A percentile compares a stretch with the other conserved stretches of the same genome.
phyloP scores from a whole-genome alignment of 202 grass and related monocot species.

The Carex arenaria region DNA sequence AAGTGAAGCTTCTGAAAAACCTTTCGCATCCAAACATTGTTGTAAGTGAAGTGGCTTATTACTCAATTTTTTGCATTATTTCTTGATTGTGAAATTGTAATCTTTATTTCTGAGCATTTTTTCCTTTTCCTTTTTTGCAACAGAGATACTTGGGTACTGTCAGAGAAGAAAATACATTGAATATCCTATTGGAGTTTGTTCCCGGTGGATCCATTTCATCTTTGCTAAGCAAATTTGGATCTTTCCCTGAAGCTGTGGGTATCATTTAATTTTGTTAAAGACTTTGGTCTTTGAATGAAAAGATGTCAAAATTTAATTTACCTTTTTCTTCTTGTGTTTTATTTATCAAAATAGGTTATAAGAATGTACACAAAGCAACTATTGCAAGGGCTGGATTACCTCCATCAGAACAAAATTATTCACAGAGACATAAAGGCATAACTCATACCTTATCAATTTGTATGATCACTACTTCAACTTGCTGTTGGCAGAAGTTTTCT shows the following conservation, averaged over 20 bases:
- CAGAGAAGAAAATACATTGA: constrained; percentile 76
- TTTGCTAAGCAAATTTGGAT: constrained; percentile 78
- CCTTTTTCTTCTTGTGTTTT: not conserved
- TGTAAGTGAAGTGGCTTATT: constrained; percentile 40
- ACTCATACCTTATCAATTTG: constrained; percentile 13
- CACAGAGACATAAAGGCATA: constrained; percentile 98
- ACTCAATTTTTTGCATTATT: not conserved
- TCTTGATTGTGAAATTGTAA: not conserved
- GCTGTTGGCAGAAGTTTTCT: not conserved
- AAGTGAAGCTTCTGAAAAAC: constrained; percentile 95
- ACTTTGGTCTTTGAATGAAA: not conserved
- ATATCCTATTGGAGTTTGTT: constrained; percentile 95
- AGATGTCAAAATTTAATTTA: constrained; percentile 9
- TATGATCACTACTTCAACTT: constrained; percentile 2
- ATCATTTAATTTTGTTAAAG: constrained; percentile 17
- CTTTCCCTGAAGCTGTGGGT: constrained; percentile 83
- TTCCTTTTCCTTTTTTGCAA: constrained; percentile 17
- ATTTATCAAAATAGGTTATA: constrained; percentile 66
- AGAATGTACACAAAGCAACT: constrained; percentile 94
- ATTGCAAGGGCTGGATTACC: constrained; percentile 84
- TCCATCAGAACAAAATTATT: constrained; percentile 92
- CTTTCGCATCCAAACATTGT: constrained; percentile 91
- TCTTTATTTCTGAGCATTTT: not conserved
- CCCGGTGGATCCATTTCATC: constrained; percentile 95
- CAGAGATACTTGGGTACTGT: constrained; percentile 94